Conservation (phyloP, 83 land plant genomes). For the Picea abies region DNA sequence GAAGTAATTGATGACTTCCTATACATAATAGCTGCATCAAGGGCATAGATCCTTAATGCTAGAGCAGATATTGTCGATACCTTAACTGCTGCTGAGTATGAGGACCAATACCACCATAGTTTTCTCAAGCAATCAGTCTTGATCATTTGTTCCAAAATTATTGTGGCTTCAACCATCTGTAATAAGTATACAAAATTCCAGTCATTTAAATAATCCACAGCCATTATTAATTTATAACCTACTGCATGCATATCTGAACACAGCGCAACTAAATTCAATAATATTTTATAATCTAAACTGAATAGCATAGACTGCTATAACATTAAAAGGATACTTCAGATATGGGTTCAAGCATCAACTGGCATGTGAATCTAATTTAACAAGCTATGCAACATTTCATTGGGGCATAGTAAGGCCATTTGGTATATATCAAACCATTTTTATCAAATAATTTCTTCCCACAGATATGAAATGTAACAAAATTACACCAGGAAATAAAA, state of each 20-base stretch:
- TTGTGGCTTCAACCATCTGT: slow-evolving; percentile 86
- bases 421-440: not conserved
- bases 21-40: slow-evolving; percentile 83
- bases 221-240: not conserved
- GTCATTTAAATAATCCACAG: not conserved
- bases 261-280: not conserved
- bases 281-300: not conserved
- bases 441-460: not conserved
- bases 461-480: not conserved
- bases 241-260: not conserved
- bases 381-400: not conserved
- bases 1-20: slow-evolving; percentile 28
- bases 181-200: slow-evolving; percentile 17
- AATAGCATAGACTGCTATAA: not conserved
- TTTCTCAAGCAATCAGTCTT: slow-evolving; percentile 66
- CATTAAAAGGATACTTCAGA: not conserved
- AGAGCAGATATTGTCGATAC: slow-evolving; percentile 73
- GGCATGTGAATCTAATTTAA: not conserved
- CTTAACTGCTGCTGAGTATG: slow-evolving; percentile 80
- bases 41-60: slow-evolving; percentile 73
- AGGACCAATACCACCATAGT: slow-evolving; percentile 95
- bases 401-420: not conserved
- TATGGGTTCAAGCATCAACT: not conserved
- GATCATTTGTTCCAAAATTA: slow-evolving; percentile 81
- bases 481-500: not conserved